Base-by-base conservation (phyloP, 2,329 filamentous ascomycete species). In the Trichoderma hamatum region DNA sequence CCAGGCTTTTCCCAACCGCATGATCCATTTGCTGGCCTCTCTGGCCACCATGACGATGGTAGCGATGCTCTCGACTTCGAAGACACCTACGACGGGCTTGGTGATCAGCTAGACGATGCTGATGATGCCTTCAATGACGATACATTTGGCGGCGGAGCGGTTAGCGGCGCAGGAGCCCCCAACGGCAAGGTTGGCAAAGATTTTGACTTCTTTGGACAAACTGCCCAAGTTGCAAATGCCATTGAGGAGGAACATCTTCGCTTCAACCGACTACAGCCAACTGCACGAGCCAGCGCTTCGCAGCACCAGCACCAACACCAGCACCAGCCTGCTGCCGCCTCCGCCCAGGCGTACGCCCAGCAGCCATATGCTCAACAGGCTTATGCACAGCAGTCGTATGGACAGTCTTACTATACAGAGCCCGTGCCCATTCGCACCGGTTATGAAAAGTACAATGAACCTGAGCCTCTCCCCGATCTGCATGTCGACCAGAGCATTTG, bases 61-160 rank as follows among this genome's bases (percentile, higher is more conserved):
- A 84, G 84, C 73, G 87, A 86, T 71, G 84, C 82, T 28, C 78
- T 85, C 75, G 92, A 98, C 75, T 99, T 98, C 74, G 96, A 99
- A 75, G 94, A 99, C 78, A 98, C 95, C 46, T 98, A 98, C 78
- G 96, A 99, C 80, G 95, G 95, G 21, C 85, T 99, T 51, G 96
- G 94, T 68, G 92, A 97, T 77, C 89, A 92, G 79, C 89, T 99
- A 43, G 90, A 97, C 75, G 95, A 99, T 78, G 90, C 92, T 24
- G 92, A 95, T 76, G 96, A 99, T 83, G 93, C 88, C 62, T 93
- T 97, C 85, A 99, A 99, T 80, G 93, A 98, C 75, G 96, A 98
- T 78, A 99, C 96, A 2, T 99, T 99, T 78, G 92, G 82, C 52
- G 80, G 78, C 14, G 77, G 76, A 34, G 76, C 75, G 26, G 71